A percentile compares a stretch with the other conserved stretches of the same genome.
Evolutionary conservation across 805 yeast genomes (phyloP).

Genomic region (Candida adriatica): DNA sequence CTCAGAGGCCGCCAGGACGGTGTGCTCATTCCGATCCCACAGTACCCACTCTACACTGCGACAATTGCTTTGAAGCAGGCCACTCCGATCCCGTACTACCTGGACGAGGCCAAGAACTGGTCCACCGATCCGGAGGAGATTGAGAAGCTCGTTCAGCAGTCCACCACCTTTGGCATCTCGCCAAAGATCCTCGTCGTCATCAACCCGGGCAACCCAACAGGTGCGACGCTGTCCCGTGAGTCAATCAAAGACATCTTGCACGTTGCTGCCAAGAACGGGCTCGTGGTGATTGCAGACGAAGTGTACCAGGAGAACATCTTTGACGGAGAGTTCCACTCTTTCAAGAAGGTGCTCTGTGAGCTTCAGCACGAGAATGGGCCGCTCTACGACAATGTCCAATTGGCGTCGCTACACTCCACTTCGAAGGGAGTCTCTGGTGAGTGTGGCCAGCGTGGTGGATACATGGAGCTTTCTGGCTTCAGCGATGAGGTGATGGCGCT

Average conservation of each 20-base stretch:
- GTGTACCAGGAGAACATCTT: slow-evolving; percentile 94
- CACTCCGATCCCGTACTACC: slow-evolving; percentile 76
- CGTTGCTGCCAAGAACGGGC: slow-evolving; percentile 77
- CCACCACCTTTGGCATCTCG: slow-evolving; percentile 44
- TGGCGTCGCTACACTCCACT: slow-evolving; percentile 94
- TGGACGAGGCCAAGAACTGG: slow-evolving; percentile 82
- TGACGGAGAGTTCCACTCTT: slow-evolving; percentile 73
- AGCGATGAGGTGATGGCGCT: slow-evolving; percentile 59
- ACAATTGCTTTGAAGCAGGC: slow-evolving; percentile 79
- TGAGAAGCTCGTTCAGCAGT: slow-evolving; percentile 42
- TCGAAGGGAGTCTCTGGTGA: slow-evolving; percentile 98
- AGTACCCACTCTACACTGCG: slow-evolving; percentile 97
- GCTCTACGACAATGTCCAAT: slow-evolving; percentile 63
- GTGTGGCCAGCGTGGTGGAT: slow-evolving; percentile 99
- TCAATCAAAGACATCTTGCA: slow-evolving; percentile 66
- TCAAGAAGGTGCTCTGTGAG: slow-evolving; percentile 70
- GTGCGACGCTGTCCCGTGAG: slow-evolving; percentile 62
- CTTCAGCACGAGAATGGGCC: slow-evolving; percentile 48
- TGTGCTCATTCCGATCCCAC: slow-evolving; percentile 92
- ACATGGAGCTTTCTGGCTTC: slow-evolving; percentile 90
- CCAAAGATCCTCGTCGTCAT: slow-evolving; percentile 85
- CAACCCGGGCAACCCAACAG: slow-evolving; percentile 99
- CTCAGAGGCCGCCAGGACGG: slow-evolving; percentile 59
- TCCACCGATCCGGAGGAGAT: slow-evolving; percentile 67
- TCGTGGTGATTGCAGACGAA: slow-evolving; percentile 93